phyloP scores from a whole-genome alignment of 176 grass and related monocot species.

The Musa itinerans region DNA sequence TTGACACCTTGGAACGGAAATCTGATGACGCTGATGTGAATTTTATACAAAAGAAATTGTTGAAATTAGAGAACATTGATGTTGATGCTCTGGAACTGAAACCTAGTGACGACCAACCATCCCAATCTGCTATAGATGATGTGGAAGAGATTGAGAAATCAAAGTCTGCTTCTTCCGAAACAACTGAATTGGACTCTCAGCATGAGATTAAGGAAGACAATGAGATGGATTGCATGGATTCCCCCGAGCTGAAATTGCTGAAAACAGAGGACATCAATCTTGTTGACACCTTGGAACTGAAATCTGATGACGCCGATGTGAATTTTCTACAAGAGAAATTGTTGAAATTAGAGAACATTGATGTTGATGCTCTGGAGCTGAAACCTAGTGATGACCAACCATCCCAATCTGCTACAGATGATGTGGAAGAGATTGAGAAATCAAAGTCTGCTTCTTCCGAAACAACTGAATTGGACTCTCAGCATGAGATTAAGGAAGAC shows the following conservation, averaged over 20 bases:
- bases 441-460: too few species aligned
- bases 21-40: not conserved
- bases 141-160: not conserved
- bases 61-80: not conserved
- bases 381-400: not conserved
- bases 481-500: too few species aligned
- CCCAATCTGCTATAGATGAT: slow-evolving; percentile 16
- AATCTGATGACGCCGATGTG: not conserved
- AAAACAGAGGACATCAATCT: not conserved
- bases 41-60: not conserved
- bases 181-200: too few species aligned
- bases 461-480: too few species aligned
- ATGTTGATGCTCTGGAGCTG: not conserved
- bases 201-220: too few species aligned
- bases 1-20: not conserved
- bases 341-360: not conserved
- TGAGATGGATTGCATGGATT: not conserved
- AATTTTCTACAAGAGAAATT: not conserved
- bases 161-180: too few species aligned
- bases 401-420: not conserved
- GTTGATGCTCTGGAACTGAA: not conserved
- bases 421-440: slow-evolving; percentile 12
- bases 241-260: not conserved
- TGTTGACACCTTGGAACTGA: not conserved
- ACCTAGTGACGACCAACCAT: not conserved